Conservation (phyloP, 2,329 filamentous ascomycete species). For the Epichloe festucae region DNA sequence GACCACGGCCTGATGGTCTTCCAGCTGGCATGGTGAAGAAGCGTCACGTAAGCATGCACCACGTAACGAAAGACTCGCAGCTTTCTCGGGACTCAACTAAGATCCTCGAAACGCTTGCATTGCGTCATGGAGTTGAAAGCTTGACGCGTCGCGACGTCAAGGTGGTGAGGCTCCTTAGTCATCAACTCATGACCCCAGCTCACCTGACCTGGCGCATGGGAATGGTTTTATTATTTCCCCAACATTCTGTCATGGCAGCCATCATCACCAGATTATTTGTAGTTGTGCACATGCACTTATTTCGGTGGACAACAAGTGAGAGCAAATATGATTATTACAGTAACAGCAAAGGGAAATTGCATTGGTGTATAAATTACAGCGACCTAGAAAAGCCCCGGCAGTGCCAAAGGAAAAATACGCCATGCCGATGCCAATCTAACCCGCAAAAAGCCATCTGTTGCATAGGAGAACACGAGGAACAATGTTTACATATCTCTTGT, state of each 20-base stretch:
- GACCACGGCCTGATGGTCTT: constrained; percentile 17
- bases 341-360: constrained; percentile 35
- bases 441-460: constrained; percentile 30
- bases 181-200: neutral
- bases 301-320: neutral
- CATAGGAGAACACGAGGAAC: constrained; percentile 20
- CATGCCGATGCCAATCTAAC: constrained; percentile 37
- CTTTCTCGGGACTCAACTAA: too few species aligned
- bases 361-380: constrained; percentile 52
- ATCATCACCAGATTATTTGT: neutral
- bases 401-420: constrained; percentile 31
- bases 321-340: neutral
- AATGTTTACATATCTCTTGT: constrained; percentile 20
- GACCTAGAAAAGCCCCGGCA: constrained; percentile 37
- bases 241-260: neutral
- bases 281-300: too few species aligned
- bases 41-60: too few species aligned
- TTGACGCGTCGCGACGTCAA: neutral
- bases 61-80: too few species aligned
- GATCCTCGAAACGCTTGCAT: neutral
- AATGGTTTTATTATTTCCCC: too few species aligned
- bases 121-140: neutral
- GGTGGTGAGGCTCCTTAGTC: constrained; percentile 3
- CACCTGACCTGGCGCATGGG: neutral
- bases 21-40: constrained; percentile 29